These are phyloP conservation scores for Penicillium sclerotigenum DNA, from an alignment of 2,329 filamentous ascomycete genomes.

Conservation along the genomic window DNA sequence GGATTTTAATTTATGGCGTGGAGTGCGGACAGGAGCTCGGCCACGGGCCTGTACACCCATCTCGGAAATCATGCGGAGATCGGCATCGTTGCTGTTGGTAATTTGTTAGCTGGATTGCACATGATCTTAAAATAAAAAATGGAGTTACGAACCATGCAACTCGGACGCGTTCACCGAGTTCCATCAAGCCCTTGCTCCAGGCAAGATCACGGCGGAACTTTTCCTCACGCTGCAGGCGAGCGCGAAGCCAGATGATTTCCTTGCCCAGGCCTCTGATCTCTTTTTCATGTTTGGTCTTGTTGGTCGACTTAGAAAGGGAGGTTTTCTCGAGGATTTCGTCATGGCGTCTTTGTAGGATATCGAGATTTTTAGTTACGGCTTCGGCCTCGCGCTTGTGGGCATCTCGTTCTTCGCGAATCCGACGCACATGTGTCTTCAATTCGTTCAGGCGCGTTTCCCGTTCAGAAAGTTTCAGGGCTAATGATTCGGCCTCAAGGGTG, in stretches of 20 bases:
- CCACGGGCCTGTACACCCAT: conserved; percentile 64
- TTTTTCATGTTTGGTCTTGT: conserved; percentile 52
- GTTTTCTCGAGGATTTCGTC: conserved; percentile 58
- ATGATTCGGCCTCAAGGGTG: conserved; percentile 55
- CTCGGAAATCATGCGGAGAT: conserved; percentile 77
- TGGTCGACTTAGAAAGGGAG: conserved; percentile 36
- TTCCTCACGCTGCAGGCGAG: conserved; percentile 74
- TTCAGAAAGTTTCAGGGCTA: conserved; percentile 70
- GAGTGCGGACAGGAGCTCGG: conserved; percentile 30
- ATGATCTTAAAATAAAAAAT: conserved; percentile 3
- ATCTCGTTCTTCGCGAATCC: conserved; percentile 50
- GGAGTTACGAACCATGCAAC: conserved; percentile 70
- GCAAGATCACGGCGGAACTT: conserved; percentile 75
- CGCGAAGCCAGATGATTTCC: conserved; percentile 88
- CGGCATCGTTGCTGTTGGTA: conserved; percentile 75
- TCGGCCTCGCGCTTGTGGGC: conserved; percentile 42
- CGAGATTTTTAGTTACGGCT: conserved; percentile 41
- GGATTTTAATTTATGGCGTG: conserved; percentile 43
- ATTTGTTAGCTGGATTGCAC: conserved; percentile 18
- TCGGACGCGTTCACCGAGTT: conserved; percentile 65
- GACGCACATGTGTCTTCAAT: conserved; percentile 60
- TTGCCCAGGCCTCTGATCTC: conserved; percentile 78
- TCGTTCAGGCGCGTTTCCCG: conserved; percentile 64
- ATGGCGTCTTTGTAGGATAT: conserved; percentile 56
- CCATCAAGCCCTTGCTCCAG: conserved; percentile 83